phyloP scores from a whole-genome alignment of 331 rosid species.

The Acacia pycnantha region DNA sequence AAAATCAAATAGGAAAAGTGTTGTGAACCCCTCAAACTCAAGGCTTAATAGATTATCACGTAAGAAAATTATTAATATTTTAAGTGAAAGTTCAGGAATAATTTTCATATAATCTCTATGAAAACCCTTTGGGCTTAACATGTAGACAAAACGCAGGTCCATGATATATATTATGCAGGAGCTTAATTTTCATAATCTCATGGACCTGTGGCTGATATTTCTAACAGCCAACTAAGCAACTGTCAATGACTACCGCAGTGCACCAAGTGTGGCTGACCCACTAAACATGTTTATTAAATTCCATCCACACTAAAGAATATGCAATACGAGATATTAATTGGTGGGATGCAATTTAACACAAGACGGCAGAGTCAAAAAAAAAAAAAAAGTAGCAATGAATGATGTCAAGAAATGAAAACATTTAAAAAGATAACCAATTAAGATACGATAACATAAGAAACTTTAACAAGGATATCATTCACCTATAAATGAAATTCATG shows the following conservation, averaged over 20 bases:
- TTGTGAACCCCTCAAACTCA: too few species aligned
- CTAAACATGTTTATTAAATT: background rate
- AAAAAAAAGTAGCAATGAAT: too few species aligned
- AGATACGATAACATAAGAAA: background rate
- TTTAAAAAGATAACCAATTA: background rate
- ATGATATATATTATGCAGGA: background rate
- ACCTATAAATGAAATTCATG: slow-evolving; percentile 6
- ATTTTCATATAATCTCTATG: too few species aligned
- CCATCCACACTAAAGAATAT: background rate
- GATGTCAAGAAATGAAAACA: background rate
- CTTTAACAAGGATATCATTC: background rate
- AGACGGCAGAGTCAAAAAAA: background rate
- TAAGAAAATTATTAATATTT: too few species aligned
- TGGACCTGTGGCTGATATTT: background rate
- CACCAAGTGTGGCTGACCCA: background rate
- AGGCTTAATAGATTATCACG: too few species aligned
- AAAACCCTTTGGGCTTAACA: too few species aligned
- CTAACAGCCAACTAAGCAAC: background rate
- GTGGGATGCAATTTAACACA: background rate
- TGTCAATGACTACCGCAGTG: background rate
- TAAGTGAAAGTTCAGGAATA: too few species aligned
- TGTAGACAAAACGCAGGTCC: background rate
- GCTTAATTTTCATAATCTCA: background rate
- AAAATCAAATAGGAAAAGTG: too few species aligned
- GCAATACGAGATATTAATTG: too few species aligned